Conservation (phyloP, 1,284 basidiomycete genomes). For the Ustilago trichophora region DNA sequence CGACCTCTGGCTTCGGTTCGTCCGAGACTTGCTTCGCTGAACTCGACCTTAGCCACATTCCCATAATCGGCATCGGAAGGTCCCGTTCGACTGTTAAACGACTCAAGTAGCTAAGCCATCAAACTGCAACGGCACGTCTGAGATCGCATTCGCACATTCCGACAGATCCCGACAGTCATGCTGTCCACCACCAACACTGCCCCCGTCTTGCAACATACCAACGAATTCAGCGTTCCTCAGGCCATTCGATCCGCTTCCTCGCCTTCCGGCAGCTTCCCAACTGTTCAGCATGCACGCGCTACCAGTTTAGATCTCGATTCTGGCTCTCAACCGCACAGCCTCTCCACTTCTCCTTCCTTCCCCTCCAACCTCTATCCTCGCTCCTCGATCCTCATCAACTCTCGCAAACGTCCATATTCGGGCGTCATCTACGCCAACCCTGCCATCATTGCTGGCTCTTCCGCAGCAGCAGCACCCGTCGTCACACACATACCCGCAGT, state of each 20-base stretch:
- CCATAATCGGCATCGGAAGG: no score
- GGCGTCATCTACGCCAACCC: slow-evolving; percentile 35
- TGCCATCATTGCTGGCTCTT: neutral
- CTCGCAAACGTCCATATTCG: slow-evolving; percentile 36
- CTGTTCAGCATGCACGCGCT: slow-evolving; percentile 20
- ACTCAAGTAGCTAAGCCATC: no score
- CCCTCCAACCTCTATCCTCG: slow-evolving; percentile 24
- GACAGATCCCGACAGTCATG: no score
- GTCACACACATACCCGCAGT: slow-evolving; percentile 49
- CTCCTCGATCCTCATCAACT: slow-evolving; percentile 48
- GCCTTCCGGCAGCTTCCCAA: slow-evolving; percentile 22
- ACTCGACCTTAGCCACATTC: no score
- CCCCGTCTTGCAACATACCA: slow-evolving; percentile 27
- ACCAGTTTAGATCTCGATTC: slow-evolving; percentile 30
- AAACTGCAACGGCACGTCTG: no score
- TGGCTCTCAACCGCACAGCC: slow-evolving; percentile 10
- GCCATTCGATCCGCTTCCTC: slow-evolving; percentile 31
- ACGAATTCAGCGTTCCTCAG: slow-evolving; percentile 17
- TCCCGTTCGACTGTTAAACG: no score
- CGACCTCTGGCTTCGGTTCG: no score
- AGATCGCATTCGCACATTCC: no score
- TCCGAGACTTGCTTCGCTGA: no score
- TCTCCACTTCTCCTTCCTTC: slow-evolving; percentile 18
- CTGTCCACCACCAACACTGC: slow-evolving; percentile 29
- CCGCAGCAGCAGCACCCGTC: slow-evolving; percentile 29